These are phyloP conservation scores for Phaeosphaeria sp. DNA, from an alignment of 2,329 filamentous ascomycete species.

Conservation along the genomic window DNA sequence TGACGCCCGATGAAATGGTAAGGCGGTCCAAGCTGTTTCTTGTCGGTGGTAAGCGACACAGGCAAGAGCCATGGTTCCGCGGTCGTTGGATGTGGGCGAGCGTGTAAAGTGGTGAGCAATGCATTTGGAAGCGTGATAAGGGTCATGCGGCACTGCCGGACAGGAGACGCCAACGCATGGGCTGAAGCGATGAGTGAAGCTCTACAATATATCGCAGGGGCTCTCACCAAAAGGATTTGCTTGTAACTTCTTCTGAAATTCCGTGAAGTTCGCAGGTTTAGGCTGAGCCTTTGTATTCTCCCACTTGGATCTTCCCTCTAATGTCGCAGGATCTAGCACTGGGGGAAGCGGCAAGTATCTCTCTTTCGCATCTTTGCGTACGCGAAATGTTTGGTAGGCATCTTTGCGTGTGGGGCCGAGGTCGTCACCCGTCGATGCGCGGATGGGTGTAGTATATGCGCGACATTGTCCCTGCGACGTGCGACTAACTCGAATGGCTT, in stretches of 20 bases:
- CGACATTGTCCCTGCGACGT: slow-evolving; percentile 14
- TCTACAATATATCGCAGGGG: neutral
- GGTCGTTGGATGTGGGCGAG: slow-evolving; percentile 63
- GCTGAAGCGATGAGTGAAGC: slow-evolving; percentile 52
- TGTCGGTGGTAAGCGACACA: slow-evolving; percentile 34
- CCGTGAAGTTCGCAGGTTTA: slow-evolving; percentile 49
- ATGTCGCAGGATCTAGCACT: slow-evolving; percentile 54
- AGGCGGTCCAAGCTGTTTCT: slow-evolving; percentile 31
- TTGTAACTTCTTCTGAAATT: slow-evolving; percentile 65
- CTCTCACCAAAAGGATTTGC: slow-evolving; percentile 69
- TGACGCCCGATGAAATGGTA: slow-evolving; percentile 28
- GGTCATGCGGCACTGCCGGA: slow-evolving; percentile 64
- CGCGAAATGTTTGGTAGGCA: slow-evolving; percentile 40
- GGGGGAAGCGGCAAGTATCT: slow-evolving; percentile 55
- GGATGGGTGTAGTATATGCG: slow-evolving; percentile 18
- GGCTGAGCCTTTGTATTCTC: slow-evolving; percentile 51
- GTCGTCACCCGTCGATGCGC: slow-evolving; percentile 20
- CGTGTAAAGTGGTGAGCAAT: slow-evolving; percentile 68
- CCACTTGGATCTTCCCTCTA: slow-evolving; percentile 44
- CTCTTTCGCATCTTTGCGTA: slow-evolving; percentile 40
- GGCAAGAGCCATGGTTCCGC: slow-evolving; percentile 64
- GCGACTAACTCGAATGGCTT: slow-evolving; percentile 19
- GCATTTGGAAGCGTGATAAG: slow-evolving; percentile 60
- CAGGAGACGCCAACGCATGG: slow-evolving; percentile 65
- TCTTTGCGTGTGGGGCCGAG: slow-evolving; percentile 40